Conservation (phyloP, 1,284 basidiomycete species). For the Cryptococcus wingfieldii region DNA sequence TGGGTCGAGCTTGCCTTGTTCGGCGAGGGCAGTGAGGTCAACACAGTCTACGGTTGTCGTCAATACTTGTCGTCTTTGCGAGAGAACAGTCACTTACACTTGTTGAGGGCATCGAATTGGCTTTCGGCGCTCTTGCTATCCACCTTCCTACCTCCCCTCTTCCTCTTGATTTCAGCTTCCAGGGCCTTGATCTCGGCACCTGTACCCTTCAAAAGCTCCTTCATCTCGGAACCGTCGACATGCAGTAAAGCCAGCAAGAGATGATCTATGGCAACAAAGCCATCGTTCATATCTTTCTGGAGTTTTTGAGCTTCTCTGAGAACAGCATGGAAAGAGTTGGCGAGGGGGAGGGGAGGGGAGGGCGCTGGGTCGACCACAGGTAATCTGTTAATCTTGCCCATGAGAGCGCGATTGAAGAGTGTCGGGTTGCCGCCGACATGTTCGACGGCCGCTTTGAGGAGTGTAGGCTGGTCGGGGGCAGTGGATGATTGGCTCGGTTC, state of each 20-base stretch:
- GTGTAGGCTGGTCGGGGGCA: conserved; percentile 31
- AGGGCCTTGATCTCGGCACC: conserved; percentile 51
- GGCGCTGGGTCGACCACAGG: conserved; percentile 82
- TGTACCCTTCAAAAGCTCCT: conserved; percentile 51
- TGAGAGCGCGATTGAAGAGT: conserved; percentile 40
- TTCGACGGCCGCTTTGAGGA: conserved; percentile 43
- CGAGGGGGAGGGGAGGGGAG: conserved; percentile 64
- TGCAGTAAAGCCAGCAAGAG: conserved; percentile 68
- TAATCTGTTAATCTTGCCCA: conserved; percentile 53
- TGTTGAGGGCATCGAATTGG: conserved; percentile 51
- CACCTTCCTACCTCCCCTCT: conserved; percentile 54
- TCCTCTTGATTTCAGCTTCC: conserved; percentile 53
- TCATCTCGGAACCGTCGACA: conserved; percentile 47
- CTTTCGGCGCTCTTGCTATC: conserved; percentile 53
- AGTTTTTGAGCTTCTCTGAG: conserved; percentile 73
- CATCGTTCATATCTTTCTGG: conserved; percentile 79
- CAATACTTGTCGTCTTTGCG: not conserved
- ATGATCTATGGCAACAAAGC: conserved; percentile 88
- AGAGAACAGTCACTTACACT: conserved; percentile 37
- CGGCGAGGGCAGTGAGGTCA: conserved; percentile 50
- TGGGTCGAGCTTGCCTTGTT: conserved; percentile 56
- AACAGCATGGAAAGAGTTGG: conserved; percentile 61
- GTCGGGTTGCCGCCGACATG: conserved; percentile 44
- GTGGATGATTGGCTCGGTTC: conserved; percentile 21
- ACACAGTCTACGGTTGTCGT: conserved; percentile 28